These are phyloP conservation scores for Trypanosoma conorhini DNA, from an alignment of 208 protist genomes.

Conservation along the genomic window DNA sequence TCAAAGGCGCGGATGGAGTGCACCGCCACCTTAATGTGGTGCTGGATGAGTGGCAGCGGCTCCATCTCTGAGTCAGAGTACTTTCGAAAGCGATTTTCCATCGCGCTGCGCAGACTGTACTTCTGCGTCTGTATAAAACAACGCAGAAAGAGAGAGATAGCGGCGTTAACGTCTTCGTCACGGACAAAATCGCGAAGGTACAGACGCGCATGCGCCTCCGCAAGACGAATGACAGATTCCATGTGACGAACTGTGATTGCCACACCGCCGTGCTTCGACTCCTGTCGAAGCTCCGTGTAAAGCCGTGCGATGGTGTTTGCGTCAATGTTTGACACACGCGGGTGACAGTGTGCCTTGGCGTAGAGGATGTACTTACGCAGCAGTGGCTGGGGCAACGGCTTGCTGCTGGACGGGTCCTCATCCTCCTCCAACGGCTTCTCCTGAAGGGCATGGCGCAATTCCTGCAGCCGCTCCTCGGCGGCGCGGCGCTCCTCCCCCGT, in stretches of 20 bases:
- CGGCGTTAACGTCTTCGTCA: slow-evolving; percentile 97
- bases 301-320: slow-evolving; percentile 94
- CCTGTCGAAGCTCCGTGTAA: slow-evolving; percentile 97
- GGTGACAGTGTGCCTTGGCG: slow-evolving; percentile 91
- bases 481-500: slow-evolving; percentile 64
- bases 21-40: slow-evolving; percentile 82
- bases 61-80: slow-evolving; percentile 89
- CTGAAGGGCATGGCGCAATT: slow-evolving; percentile 33
- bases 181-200: slow-evolving; percentile 97
- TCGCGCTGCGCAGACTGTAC: slow-evolving; percentile 88
- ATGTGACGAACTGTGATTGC: slow-evolving; percentile 99
- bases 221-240: slow-evolving; percentile 98
- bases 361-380: slow-evolving; percentile 99
- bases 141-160: slow-evolving; percentile 97
- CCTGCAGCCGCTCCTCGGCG: slow-evolving; percentile 53
- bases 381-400: slow-evolving; percentile 93
- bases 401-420: slow-evolving; percentile 81
- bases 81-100: slow-evolving; percentile 85
- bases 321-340: slow-evolving; percentile 93
- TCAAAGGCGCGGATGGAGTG: slow-evolving; percentile 84
- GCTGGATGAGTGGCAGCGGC: slow-evolving; percentile 84
- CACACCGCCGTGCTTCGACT: slow-evolving; percentile 94
- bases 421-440: slow-evolving; percentile 52
- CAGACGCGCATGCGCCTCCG: slow-evolving; percentile 98
- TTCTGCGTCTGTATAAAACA: slow-evolving; percentile 98